Base-by-base conservation (phyloP, 2,329 filamentous ascomycete species). In the Fonsecaea nubica region DNA sequence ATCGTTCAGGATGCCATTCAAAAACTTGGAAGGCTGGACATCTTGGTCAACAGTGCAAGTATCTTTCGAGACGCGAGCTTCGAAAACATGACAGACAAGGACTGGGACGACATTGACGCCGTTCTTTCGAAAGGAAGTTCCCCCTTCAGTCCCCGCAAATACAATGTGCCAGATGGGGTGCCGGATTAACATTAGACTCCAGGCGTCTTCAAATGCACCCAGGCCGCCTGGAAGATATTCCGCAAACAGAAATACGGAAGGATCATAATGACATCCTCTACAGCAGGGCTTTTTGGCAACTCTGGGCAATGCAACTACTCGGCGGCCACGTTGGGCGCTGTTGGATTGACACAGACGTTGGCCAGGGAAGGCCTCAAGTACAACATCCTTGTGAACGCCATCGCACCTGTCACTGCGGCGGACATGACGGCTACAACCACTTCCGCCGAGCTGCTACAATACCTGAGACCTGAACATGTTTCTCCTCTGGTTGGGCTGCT, bases 221-320 rank as follows among this genome's bases (percentile, higher is more conserved):
- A 89, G 79, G 95, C 95, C 70, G 95, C 95, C 59, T 99, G 94
- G 94, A 93, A 94, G 66, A 85, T 98, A 81, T 98, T 99, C 87
- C 88, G 94, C 77, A 98, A 98, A 84, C 95, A 99, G 83, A 98
- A 97, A 87, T 99, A 92, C 79, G 95, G 95, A 70, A 88, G 95
- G 75, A 85, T 99, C 72, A 97, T 99, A 82, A 98, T 96, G 85
- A 98, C 95, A 30, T 88, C 94, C 38, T 98, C 94, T 15, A 92
- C 93, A 64, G 93, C 95, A 68, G 95, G 95, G 75, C 85, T 99
- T 61, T 98, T 96, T 78, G 95, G 95, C 76, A 95, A 88, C 82
- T 97, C 97, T 76, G 95, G 94, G 72, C 94, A 98, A 83, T 88
- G 89, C 78, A 97, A 97, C 82, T 99, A 99, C 83, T 96, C 94